Evolutionary conservation across 768 basidiomycete genomes (phyloP), one percentile per base, ranked within the genome.

Genomic region (Auricularia auricula-judae): DNA sequence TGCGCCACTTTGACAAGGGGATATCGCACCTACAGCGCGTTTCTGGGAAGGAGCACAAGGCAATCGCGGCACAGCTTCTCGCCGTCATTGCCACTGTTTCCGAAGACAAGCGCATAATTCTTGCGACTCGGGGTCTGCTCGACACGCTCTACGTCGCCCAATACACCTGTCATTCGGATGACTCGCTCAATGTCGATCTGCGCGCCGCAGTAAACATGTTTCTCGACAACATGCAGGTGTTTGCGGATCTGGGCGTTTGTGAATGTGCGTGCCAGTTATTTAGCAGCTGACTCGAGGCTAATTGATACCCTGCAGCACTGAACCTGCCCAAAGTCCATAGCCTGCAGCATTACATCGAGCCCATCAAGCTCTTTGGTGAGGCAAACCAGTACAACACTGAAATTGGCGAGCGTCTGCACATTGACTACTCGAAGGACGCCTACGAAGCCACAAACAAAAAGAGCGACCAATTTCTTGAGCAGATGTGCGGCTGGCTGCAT

Each of bases 131-230:
- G 0, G 66, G 68, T 0, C 43, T 69, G 0, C 60, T 76, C 0
- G 69, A 76, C 18, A 74, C 74, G 56, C 67, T 70, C 2, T 73
- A 74, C 60, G 51, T 67, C 4, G 70, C 73, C 1, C 71, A 72
- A 34, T 65, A 62, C 14, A 63, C 65, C 0, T n/a, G 36, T 3
- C 69, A 70, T 43, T 68, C 67, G 0, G 60, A 67, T 0, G 34
- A 35, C 0, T 66, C 70, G 0, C 69, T 74, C 7, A 12, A 39
- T 12, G 1, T 5, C 16, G 33, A 59, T 16, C 7, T 69, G 23
- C 35, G 43, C 7, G 23, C 35, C 14, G 61, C 59, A 5, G 53
- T 69, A 2, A 29, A 51, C 16, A 14, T 4, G 16, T 69, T 69
- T 51, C 65, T 68, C 58, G 23, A 33, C 1, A 33, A 64, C 39